These are phyloP conservation scores for Trifolium repens DNA, from an alignment of 306 rosid species.

Conservation along the genomic window DNA sequence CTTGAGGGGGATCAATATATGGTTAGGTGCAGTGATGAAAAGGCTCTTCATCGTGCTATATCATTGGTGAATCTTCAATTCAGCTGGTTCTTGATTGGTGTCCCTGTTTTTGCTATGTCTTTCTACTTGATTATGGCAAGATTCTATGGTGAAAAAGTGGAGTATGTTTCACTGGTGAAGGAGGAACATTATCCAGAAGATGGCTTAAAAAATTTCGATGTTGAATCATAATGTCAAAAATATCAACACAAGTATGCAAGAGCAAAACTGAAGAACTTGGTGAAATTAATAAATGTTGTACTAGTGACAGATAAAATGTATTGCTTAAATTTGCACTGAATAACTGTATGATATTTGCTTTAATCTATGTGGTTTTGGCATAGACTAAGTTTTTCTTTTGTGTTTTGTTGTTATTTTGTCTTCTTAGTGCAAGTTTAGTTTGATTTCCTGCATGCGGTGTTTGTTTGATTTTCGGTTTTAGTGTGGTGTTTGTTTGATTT, in stretches of 20 bases:
- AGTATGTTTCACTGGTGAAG: slow-evolving; percentile 54
- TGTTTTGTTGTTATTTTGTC: too few relatives aligned
- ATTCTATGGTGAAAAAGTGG: slow-evolving; percentile 46
- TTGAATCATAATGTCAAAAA: slow-evolving; percentile 45
- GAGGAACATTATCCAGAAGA: slow-evolving; percentile 37
- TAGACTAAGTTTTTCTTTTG: too few relatives aligned
- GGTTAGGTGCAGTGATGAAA: slow-evolving; percentile 56
- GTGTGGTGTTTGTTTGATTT: too few relatives aligned
- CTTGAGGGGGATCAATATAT: slow-evolving; percentile 53
- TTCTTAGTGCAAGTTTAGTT: too few relatives aligned
- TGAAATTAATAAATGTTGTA: neutral
- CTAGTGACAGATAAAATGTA: neutral
- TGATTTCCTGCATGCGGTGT: too few relatives aligned
- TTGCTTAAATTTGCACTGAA: neutral
- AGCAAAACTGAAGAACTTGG: slow-evolving; percentile 12
- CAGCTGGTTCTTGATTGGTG: slow-evolving; percentile 64
- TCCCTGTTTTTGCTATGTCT: slow-evolving; percentile 53
- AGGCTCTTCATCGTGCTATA: slow-evolving; percentile 64
- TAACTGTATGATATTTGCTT: too few relatives aligned
- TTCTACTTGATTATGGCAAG: slow-evolving; percentile 55
- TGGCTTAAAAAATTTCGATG: slow-evolving; percentile 10
- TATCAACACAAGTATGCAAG: slow-evolving; percentile 34
- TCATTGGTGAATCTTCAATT: slow-evolving; percentile 68
- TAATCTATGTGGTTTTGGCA: too few relatives aligned
- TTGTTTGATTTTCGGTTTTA: too few relatives aligned